A percentile compares a stretch with the other conserved stretches of the same genome.
phyloP scores from a whole-genome alignment of 192 early-diverging fungal species.

The Backusella morwellensis region DNA sequence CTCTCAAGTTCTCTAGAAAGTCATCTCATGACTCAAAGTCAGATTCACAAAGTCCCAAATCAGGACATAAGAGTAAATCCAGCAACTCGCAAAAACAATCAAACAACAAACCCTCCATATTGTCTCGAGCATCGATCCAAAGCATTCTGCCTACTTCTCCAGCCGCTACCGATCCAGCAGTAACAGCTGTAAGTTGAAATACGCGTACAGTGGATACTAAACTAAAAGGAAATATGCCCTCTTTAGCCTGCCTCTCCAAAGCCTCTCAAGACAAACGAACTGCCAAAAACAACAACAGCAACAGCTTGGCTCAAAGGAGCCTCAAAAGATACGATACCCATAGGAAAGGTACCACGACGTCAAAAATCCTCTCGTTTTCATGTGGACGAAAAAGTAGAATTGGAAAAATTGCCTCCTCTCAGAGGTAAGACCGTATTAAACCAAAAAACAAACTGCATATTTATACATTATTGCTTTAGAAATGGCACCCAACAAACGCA shows the following conservation, averaged over 20 bases:
- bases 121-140: constrained; percentile 11
- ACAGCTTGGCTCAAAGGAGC: constrained; percentile 45
- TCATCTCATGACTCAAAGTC: background rate
- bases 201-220: background rate
- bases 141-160: constrained; percentile 1
- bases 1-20: background rate
- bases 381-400: constrained; percentile 70
- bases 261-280: background rate
- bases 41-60: background rate
- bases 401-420: constrained; percentile 72
- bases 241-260: background rate
- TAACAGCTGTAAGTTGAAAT: background rate
- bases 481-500: constrained; percentile 76
- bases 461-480: constrained; percentile 44
- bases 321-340: constrained; percentile 69
- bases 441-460: background rate
- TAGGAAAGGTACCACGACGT: constrained; percentile 77
- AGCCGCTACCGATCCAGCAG: background rate
- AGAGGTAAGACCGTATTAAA: constrained; percentile 57
- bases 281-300: constrained; percentile 5
- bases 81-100: background rate
- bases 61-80: background rate
- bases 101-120: background rate
- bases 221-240: background rate
- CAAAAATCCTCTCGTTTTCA: constrained; percentile 88